Evolutionary conservation across 1,139 yeast genomes (phyloP).

Genomic region (Hansenula lynferdii): DNA sequence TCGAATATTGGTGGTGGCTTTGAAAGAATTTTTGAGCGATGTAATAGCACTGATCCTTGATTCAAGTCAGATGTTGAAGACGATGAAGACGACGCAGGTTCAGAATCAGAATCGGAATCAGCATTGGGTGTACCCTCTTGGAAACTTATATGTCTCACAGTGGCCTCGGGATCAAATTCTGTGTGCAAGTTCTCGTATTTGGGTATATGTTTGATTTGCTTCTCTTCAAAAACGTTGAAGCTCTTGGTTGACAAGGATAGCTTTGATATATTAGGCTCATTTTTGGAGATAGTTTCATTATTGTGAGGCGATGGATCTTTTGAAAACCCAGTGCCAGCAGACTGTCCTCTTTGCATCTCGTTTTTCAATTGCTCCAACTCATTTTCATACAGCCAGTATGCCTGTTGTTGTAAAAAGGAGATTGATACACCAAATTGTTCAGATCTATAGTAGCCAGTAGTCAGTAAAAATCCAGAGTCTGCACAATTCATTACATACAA

Average conservation of each 20-base stretch:
- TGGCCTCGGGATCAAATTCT: not conserved
- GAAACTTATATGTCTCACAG: constrained; percentile 2
- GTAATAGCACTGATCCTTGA: constrained; percentile 16
- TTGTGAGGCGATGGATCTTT: not conserved
- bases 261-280: not conserved
- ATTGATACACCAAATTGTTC: constrained; percentile 32
- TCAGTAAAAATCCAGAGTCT: not conserved
- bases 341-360: constrained; percentile 25
- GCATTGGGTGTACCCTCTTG: not conserved
- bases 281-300: not conserved
- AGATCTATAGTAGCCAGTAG: constrained; percentile 3
- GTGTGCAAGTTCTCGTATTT: not conserved
- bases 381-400: constrained; percentile 41
- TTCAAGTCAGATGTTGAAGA: not conserved
- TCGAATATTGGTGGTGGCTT: constrained; percentile 14
- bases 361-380: constrained; percentile 36
- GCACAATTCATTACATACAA: too few relatives aligned
- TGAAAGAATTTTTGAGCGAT: constrained; percentile 19
- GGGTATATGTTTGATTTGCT: not conserved
- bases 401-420: constrained; percentile 39
- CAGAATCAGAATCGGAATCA: constrained; percentile 3
- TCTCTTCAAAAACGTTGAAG: not conserved
- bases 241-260: not conserved
- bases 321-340: constrained; percentile 13
- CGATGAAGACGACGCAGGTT: constrained; percentile 6